A percentile compares a stretch with the other conserved stretches of the same genome.
phyloP scores from a whole-genome alignment of 495 filamentous ascomycete species.

The Penicillium samsonianum region DNA sequence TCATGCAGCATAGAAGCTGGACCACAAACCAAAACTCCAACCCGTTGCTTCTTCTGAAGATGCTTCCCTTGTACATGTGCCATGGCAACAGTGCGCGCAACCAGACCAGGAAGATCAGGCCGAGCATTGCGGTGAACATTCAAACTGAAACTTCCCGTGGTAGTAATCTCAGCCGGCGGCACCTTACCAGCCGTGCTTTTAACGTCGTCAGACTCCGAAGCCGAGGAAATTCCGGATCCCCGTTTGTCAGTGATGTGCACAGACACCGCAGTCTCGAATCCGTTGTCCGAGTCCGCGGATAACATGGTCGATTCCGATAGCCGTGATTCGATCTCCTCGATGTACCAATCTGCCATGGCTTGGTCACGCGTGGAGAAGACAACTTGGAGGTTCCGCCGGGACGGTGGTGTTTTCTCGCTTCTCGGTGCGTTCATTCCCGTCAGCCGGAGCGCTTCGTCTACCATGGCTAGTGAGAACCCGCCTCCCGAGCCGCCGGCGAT shows the following conservation, averaged over 20 bases:
- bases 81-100: slow-evolving; percentile 32
- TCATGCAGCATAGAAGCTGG: slow-evolving; percentile 52
- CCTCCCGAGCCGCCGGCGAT: slow-evolving; percentile 59
- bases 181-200: slow-evolving; percentile 10
- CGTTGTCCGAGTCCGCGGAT: slow-evolving; percentile 11
- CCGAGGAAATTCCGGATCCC: slow-evolving; percentile 11
- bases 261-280: slow-evolving; percentile 38
- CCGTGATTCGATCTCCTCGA: slow-evolving; percentile 28
- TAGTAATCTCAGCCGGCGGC: slow-evolving; percentile 17
- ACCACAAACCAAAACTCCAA: slow-evolving; percentile 53
- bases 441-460: slow-evolving; percentile 31
- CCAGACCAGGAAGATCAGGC: slow-evolving; percentile 40
- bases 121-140: slow-evolving; percentile 30
- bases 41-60: slow-evolving; percentile 23
- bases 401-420: slow-evolving; percentile 2
- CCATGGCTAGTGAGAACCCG: slow-evolving; percentile 47
- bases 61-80: slow-evolving; percentile 15
- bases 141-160: slow-evolving; percentile 23
- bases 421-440: slow-evolving; percentile 5
- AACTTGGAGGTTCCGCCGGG: slow-evolving; percentile 28
- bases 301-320: slow-evolving; percentile 24
- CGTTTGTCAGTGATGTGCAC: slow-evolving; percentile 31
- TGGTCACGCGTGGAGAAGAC: slow-evolving; percentile 32
- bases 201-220: slow-evolving; percentile 15
- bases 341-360: slow-evolving; percentile 32